Evolutionary conservation across 352 stramenopile species (phyloP).

Genomic region (Phytophthora sojae): DNA sequence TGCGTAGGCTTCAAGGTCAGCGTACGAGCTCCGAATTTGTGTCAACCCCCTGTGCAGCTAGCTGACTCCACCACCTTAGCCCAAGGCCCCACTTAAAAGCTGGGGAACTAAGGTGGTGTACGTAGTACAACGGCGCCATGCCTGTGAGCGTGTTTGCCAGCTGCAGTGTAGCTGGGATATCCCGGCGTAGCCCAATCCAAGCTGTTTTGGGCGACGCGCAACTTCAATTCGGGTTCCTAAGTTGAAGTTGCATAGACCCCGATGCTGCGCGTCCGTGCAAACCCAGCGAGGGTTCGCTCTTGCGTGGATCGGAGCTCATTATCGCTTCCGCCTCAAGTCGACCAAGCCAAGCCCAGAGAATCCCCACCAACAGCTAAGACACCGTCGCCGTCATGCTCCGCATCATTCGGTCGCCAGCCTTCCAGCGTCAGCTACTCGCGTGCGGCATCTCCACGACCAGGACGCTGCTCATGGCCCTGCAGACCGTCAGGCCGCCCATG

Average conservation of each 20-base stretch:
- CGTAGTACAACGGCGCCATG: neutral
- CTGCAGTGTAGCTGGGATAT: too few relatives aligned
- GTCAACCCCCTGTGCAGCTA: neutral
- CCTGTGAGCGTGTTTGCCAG: too few relatives aligned
- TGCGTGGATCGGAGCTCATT: constrained; percentile 5
- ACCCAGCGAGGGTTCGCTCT: neutral
- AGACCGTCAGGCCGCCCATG: constrained; percentile 9
- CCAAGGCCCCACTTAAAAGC: neutral
- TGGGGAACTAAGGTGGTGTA: neutral
- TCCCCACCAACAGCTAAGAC: too few relatives aligned
- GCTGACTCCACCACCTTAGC: neutral
- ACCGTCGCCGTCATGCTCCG: constrained; percentile 7
- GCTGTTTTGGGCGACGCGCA: neutral
- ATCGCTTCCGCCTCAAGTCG: neutral
- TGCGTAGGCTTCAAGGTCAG: neutral
- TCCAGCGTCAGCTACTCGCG: constrained; percentile 13
- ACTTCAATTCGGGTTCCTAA: constrained; percentile 1
- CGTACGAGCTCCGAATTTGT: neutral
- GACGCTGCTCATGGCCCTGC: constrained; percentile 10
- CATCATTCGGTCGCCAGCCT: constrained; percentile 7
- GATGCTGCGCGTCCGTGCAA: constrained; percentile 1
- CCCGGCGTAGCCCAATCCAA: neutral
- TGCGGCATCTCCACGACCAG: constrained; percentile 6
- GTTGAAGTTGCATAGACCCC: constrained; percentile 33
- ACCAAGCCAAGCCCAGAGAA: constrained; percentile 4